Evolutionary conservation across 495 filamentous ascomycete genomes (phyloP).

Genomic region (Neurospora sp.): DNA sequence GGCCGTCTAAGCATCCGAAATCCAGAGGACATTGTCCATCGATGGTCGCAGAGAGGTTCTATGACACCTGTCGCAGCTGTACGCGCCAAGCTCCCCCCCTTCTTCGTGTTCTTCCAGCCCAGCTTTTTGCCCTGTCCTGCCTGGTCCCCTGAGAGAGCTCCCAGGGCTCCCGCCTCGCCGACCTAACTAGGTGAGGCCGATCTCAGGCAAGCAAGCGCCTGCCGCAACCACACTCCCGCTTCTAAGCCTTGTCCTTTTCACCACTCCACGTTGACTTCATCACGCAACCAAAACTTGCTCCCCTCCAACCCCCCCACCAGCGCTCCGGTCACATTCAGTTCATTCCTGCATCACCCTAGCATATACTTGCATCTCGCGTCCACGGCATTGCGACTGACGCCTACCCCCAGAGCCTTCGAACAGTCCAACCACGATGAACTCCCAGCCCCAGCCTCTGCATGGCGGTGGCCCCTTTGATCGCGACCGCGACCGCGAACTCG

Average conservation of each 20-base stretch:
- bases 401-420: slow-evolving; percentile 13
- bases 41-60: slow-evolving; percentile 3
- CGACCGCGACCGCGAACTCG: slow-evolving; percentile 26
- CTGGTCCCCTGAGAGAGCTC: background rate
- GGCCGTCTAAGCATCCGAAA: background rate
- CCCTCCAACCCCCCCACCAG: background rate
- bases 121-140: background rate
- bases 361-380: background rate
- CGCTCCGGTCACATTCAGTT: background rate
- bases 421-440: slow-evolving; percentile 29
- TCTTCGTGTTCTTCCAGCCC: background rate
- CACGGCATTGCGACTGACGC: slow-evolving; percentile 5
- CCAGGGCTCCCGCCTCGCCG: background rate
- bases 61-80: slow-evolving; percentile 17
- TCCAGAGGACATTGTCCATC: background rate
- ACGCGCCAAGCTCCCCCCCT: slow-evolving; percentile 2
- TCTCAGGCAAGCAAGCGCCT: background rate
- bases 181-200: background rate
- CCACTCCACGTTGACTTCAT: background rate
- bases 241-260: background rate
- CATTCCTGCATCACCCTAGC: background rate
- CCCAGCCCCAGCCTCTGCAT: slow-evolving; percentile 33
- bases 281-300: background rate
- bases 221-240: background rate
- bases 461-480: slow-evolving; percentile 28